Evolutionary conservation across 2,329 filamentous ascomycete species (phyloP).

Genomic region (Monosporascus cannonballus): DNA sequence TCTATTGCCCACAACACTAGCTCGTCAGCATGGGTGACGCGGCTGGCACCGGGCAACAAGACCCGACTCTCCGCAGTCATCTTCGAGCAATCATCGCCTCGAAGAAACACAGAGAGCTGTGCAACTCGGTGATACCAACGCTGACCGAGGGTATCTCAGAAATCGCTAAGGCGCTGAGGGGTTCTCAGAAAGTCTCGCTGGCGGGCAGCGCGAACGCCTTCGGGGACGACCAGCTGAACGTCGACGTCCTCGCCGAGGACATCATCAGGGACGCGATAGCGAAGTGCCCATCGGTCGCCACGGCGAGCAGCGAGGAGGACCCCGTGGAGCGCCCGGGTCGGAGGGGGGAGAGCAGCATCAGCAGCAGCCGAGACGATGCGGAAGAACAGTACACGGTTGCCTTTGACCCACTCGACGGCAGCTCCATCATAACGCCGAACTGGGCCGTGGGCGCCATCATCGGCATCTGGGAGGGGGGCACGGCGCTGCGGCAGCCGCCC

Average conservation of each 20-base stretch:
- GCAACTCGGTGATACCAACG: constrained; percentile 40
- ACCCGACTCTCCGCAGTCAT: not conserved
- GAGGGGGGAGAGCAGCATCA: constrained; percentile 1
- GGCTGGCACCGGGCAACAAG: not conserved
- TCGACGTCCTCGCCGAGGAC: constrained; percentile 47
- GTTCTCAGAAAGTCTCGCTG: constrained; percentile 37
- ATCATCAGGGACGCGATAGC: constrained; percentile 39
- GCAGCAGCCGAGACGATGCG: not conserved
- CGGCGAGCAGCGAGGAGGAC: constrained; percentile 56
- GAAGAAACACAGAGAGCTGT: constrained; percentile 24
- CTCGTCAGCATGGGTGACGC: not conserved
- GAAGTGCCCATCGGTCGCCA: constrained; percentile 37
- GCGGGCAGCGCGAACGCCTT: constrained; percentile 49
- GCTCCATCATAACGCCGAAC: constrained; percentile 53
- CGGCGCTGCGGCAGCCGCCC: constrained; percentile 36
- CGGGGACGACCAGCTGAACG: constrained; percentile 55
- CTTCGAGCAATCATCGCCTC: constrained; percentile 7
- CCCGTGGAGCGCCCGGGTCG: constrained; percentile 39
- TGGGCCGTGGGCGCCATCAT: constrained; percentile 56
- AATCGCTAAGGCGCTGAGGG: constrained; percentile 39
- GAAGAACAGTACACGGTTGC: constrained; percentile 49
- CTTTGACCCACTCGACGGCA: constrained; percentile 59
- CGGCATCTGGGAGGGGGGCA: constrained; percentile 49
- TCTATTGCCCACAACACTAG: not conserved
- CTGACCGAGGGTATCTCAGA: constrained; percentile 39